Evolutionary conservation across 106 monocot species (phyloP), one percentile per base, ranked within the genome.

Genomic region (Apostasia shenzhenica): DNA sequence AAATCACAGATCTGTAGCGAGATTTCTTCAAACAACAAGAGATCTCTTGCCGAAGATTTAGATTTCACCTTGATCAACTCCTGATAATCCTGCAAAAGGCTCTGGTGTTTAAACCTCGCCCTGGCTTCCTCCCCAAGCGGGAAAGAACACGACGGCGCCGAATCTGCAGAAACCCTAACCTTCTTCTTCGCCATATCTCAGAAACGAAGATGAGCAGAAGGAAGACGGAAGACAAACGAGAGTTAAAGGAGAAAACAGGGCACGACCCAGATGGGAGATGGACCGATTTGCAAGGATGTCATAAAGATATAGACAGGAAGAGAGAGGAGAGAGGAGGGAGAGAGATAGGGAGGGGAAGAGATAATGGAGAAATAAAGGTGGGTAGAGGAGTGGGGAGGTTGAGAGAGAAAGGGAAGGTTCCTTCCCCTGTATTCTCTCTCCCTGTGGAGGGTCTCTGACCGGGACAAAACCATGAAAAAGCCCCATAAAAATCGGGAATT

Each of bases 11-110:
- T 48, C 44, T 13, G 10, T 44, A 41, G 13, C 11, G 3, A 61
- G 61, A 44, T 61, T 37, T 61, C 41, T 43, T 12, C 3, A 61
- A 43, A 64, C 5, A 64, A 64, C 45, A 64, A 1, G 41, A 8
- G n/a, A 64, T 64, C n/a, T 48, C 64, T 64, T 64, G 26, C 26
- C 2, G 11, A 11, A 11, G 14, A 64, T 14, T 48, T 12, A 64
- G 57, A 4, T 72, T 49, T 77, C 48, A 81, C 81, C 76, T 81
- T 81, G 2, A 68, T 14, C 42, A 81, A 67, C 8, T 77, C 77
- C 67, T 70, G 55, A n/a, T 81, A 81, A 54, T 81, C 81, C 73
- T 54, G 76, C 45, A 71, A 57, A 59, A 81, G 62, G 63, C 58
- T 72, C 48, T 50, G 61, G 61, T 73, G 72, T 72, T 60, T 77